A percentile compares a stretch with the other conserved stretches of the same genome.
phyloP scores from a whole-genome alignment of 1,284 basidiomycete genomes.

The Phlebopus sp. region DNA sequence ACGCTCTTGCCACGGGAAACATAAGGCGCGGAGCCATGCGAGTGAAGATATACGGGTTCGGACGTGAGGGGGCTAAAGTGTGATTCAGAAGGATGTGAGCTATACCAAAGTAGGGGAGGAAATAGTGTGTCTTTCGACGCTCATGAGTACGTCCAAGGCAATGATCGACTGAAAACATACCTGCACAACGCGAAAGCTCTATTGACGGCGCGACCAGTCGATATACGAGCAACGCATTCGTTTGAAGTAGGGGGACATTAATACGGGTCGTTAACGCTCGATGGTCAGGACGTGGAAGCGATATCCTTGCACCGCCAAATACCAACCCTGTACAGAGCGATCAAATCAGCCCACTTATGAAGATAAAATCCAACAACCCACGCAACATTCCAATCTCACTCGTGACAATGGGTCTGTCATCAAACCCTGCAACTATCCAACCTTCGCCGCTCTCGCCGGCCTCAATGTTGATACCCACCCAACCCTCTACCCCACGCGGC shows the following conservation, averaged over 20 bases:
- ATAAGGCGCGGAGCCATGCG: constrained; percentile 71
- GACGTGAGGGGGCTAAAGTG: constrained; percentile 62
- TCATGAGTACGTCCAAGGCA: constrained; percentile 7
- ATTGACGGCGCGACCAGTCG: constrained; percentile 36
- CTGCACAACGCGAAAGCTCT: constrained; percentile 21
- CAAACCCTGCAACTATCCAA: constrained; percentile 63
- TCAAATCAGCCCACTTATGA: constrained; percentile 6
- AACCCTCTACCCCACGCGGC: constrained; percentile 28
- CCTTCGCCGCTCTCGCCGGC: constrained; percentile 48
- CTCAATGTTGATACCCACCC: constrained; percentile 54
- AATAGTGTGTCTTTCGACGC: constrained; percentile 43
- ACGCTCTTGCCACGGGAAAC: constrained; percentile 30
- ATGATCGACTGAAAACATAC: constrained; percentile 9
- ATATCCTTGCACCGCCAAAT: constrained; percentile 32
- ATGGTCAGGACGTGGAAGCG: constrained; percentile 25
- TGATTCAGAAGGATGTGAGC: constrained; percentile 57
- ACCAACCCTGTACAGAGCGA: constrained; percentile 36
- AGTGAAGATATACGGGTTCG: constrained; percentile 60
- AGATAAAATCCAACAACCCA: constrained; percentile 35
- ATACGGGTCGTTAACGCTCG: constrained; percentile 35
- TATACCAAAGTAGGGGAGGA: constrained; percentile 57
- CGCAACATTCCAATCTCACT: constrained; percentile 40
- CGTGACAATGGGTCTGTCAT: constrained; percentile 29
- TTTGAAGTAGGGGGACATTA: constrained; percentile 48
- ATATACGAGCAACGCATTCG: constrained; percentile 65